Base-by-base conservation (phyloP, 352 stramenopile genomes). In the Globisporangium abappressorium region DNA sequence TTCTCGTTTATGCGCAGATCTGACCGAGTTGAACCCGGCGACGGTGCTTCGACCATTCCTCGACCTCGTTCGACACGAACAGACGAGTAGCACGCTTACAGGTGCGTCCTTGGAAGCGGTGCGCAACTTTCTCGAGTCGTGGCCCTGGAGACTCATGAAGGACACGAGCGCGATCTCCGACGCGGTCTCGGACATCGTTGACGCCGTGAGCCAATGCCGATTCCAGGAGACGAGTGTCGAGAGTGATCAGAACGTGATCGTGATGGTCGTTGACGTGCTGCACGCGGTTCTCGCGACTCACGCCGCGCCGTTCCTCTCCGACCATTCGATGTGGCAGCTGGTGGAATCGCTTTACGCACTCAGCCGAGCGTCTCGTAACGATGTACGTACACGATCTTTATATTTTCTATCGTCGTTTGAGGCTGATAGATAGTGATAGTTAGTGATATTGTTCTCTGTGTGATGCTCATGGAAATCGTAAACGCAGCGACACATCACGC, bases 261-360 rank as follows among this genome's bases (percentile, higher is more conserved):
- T 97, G 62, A 77, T 98, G 65, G 91, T 99, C 9, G 82, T 99
- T 18, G 94, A 98, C 62, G 84, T 99, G 54, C 90, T 98, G 14
- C 85, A 97, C 22, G 86, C 97, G 24, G 88, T 98, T n/a, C 78
- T 99, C 22, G 82, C 93, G 51, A 98, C 90, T 47, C 82, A 80
- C 26, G 91, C 74, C 2, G 92, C 84, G 20, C 36, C 66, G 24
- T 81, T 90, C 33, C 84, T 99, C 6, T 95, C 91, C 41, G 90
- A 98, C 57, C 85, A 94, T 58, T 91, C 96, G 20, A 95, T 98
- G 74, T 98, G 97, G 83, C 91, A 98, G 54, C 84, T 99, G 47
- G 85, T 99, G 28, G 91, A 99, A 71, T 97, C 94, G 26, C 97
- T 98, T 38, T 98, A 98, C 70, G 87, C 93, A 46, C 96, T 99